Evolutionary conservation across 2,329 filamentous ascomycete species (phyloP), one percentile per base, ranked within the genome.

Genomic region (Botrytis galanthina): DNA sequence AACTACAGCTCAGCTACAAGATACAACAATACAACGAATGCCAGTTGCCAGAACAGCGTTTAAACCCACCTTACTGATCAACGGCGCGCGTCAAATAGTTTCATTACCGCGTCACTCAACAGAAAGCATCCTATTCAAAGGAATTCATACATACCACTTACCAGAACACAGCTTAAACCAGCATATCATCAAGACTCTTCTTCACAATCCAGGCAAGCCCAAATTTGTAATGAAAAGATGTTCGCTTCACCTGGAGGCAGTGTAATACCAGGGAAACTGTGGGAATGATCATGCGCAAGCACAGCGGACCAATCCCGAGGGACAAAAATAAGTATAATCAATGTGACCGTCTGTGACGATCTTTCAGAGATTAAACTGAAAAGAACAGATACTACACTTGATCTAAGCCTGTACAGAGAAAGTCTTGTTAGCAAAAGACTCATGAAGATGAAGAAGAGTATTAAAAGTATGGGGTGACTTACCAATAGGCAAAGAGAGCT

Each of bases 351-450:
- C 76, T 87, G 85, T 92, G 88, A 90, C 87, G 86, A 86, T 87
- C 88, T 94, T 93, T 92, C 92, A 95, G 92, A 92, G 91, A 94
- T 94, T 94, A 95, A 94, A 94, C 92, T 95, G 91, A 93, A 92
- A 94, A 94, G 92, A 95, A 94, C 92, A 93, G 91, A 78, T 78
- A 94, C 92, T 94, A 93, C 91, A 94, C 91, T 93, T 94, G 92
- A 94, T 94, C 92, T 93, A 92, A 73, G 71, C 70, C 68, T 26
- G 0, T 70, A 44, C 9, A 20, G 44, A 12, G 35, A 61, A 46
- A 42, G 26, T 10, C 7, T 61, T 54, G 37, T 60, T 70, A 70
- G 48, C 51, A 32, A 69, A 93, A 89, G 89, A 32, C 14, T 20
- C 46, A 18, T 14, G 5, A 35, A 20, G 2, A 20, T 37, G 22